phyloP scores from a whole-genome alignment of 1,139 yeast genomes.

The Saccharomyces hybrid region DNA sequence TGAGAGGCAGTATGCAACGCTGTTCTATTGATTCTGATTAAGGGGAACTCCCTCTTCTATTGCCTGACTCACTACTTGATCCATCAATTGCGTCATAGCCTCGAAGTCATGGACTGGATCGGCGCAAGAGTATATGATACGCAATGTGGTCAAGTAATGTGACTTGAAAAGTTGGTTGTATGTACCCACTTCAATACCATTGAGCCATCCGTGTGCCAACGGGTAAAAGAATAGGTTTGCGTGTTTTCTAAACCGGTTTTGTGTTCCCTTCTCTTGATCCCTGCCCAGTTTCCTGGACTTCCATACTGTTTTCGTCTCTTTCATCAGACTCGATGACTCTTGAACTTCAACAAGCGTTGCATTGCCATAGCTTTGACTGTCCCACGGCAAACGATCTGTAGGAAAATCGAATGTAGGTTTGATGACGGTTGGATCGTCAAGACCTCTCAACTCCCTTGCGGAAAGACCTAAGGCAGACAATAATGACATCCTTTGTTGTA shows the following conservation, averaged over 20 bases:
- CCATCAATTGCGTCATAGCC: slow-evolving; percentile 28
- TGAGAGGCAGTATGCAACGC: background rate
- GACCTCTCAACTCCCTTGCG: slow-evolving; percentile 57
- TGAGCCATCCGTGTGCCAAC: slow-evolving; percentile 34
- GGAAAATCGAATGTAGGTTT: slow-evolving; percentile 33
- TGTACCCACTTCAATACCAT: slow-evolving; percentile 33
- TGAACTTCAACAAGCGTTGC: slow-evolving; percentile 10
- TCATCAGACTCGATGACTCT: slow-evolving; percentile 5
- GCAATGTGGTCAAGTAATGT: slow-evolving; percentile 33
- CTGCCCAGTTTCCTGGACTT: slow-evolving; percentile 29
- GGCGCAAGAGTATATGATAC: slow-evolving; percentile 30
- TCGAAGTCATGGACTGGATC: slow-evolving; percentile 33
- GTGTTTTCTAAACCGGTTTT: slow-evolving; percentile 29
- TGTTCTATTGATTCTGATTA: background rate
- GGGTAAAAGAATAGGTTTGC: slow-evolving; percentile 34
- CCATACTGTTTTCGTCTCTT: slow-evolving; percentile 24
- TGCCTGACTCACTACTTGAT: slow-evolving; percentile 17
- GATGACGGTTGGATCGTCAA: slow-evolving; percentile 39
- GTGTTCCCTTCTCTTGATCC: slow-evolving; percentile 4
- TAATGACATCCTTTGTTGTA: slow-evolving; percentile 56
- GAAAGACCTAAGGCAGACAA: slow-evolving; percentile 51
- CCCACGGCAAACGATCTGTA: slow-evolving; percentile 29
- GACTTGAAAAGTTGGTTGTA: slow-evolving; percentile 32
- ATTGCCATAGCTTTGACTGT: slow-evolving; percentile 6
- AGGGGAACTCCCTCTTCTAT: slow-evolving; percentile 16